These are phyloP conservation scores for Leptographium galeiforme DNA, from an alignment of 2,329 filamentous ascomycete species.

Conservation along the genomic window DNA sequence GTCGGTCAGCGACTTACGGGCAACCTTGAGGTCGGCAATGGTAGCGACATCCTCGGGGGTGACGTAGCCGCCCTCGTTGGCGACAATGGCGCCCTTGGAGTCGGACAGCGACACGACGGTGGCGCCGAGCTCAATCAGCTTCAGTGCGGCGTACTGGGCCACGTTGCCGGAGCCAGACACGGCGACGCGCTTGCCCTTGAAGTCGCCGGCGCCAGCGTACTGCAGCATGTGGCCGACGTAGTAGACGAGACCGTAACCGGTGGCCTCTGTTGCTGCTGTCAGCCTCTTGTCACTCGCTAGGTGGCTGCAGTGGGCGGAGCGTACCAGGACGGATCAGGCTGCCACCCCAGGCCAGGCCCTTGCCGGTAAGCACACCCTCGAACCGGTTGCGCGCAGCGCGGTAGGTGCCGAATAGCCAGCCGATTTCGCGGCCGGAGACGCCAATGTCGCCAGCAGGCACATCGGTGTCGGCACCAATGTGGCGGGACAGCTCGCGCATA, in stretches of 20 bases:
- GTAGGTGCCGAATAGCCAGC: conserved; percentile 91
- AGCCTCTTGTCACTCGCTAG: conserved; percentile 15
- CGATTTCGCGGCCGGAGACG: conserved; percentile 82
- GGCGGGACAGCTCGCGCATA: conserved; percentile 89
- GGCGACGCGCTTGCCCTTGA: conserved; percentile 84
- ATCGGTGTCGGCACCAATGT: conserved; percentile 93
- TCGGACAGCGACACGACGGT: conserved; percentile 89
- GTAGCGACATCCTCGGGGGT: conserved; percentile 63
- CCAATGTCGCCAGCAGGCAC: conserved; percentile 96
- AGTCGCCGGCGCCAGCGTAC: conserved; percentile 74
- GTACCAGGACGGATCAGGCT: conserved; percentile 67
- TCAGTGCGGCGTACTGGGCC: conserved; percentile 92
- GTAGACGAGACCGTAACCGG: conserved; percentile 92
- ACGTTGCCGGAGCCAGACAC: conserved; percentile 97
- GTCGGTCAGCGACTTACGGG: conserved; percentile 68
- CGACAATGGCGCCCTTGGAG: conserved; percentile 73
- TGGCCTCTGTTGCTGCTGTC: conserved; percentile 48
- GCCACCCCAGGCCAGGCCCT: conserved; percentile 87
- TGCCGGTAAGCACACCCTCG: conserved; percentile 93
- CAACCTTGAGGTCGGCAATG: conserved; percentile 77
- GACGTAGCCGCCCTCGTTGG: conserved; percentile 53
- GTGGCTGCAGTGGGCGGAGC: background rate
- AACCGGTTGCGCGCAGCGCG: conserved; percentile 77
- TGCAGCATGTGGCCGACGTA: conserved; percentile 93
- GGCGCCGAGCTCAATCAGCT: conserved; percentile 89